Evolutionary conservation across 2,329 filamentous ascomycete genomes (phyloP), one percentile per base, ranked within the genome.

Genomic region (Cryphonectria japonica): DNA sequence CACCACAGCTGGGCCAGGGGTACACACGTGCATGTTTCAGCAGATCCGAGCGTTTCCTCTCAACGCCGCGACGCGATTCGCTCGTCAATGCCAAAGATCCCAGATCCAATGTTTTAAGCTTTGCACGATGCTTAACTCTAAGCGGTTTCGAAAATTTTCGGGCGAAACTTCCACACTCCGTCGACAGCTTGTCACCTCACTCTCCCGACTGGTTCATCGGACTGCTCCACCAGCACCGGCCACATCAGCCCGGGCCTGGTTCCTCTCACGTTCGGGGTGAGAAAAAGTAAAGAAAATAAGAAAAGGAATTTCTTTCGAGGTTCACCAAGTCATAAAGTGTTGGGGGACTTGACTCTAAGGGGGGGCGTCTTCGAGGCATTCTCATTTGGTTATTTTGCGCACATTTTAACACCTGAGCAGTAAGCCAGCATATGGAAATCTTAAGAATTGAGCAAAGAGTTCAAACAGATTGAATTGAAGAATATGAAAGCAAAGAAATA

Each of bases 41-140:
- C 3, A 61, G 59, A 61, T 61, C 59, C 34, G 32, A 61, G 29
- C 59, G 59, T 61, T 61, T 61, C 59, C 34, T 34, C 59, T 11
- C 29, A 5, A n/a, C 16, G 32, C 59, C 8, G 59, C 59, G 22
- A 19, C 29, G 59, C 59, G 59, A 61, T 61, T 61, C 16, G 59
- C 59, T 37, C 59, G 34, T 61, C 59, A 61, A 8, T 61, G 3
- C 19, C 32, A 37, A 19, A 11, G 11, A n/a, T 39, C 34, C 34
- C 26, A 34, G 59, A n/a, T 39, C 59, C 39, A 2, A 26, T 11
- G 32, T 61, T 39, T 61, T 61, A 61, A 61, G 59, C 59, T 61
- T 61, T 19, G 4, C 32, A 19, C 34, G n/a, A 61, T 39, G 16
- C 59, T 61, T 61, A 61, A 39, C 34, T 39, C 32, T 9, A n/a